Evolutionary conservation across 345 rosid species (phyloP), one percentile per base, ranked within the genome.

Genomic region (Hibiscus mutabilis): DNA sequence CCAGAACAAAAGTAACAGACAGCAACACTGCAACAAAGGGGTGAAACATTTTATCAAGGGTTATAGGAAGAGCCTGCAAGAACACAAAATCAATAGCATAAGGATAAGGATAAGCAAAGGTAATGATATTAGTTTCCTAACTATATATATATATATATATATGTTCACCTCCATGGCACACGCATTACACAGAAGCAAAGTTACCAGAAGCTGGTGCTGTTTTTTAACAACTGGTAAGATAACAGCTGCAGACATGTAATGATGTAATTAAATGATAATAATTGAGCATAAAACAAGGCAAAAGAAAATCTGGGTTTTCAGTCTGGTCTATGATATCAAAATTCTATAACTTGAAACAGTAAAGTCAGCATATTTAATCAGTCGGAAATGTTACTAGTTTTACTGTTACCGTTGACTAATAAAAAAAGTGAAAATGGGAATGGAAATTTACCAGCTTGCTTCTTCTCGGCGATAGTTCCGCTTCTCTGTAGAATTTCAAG

Each of bases 181-280:
- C 35, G 96, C 93, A 85, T 90, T 90, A 74, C 91, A 90, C 1
- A 90, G 84, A 76, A 90, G 90, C 64, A 90, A 74, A 69, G 96
- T 90, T 65, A 88, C 96, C 18, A 90, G 89, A 76, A 90, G 90
- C 74, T 88, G 96, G 77, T 88, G 93, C 69, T 88, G 96, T 79
- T 87, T 90, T 63, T 85, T 85, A 66, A 88, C 91, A 74, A 90
- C 96, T 1, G 96, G 96, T 65, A 90, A 77, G 19, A 90, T 90
- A 18, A 81, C 80, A 80, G 93, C 96, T 90, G 61, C 69, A 76
- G 18, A 22, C 35, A 65, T 65, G 49, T 2, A 60, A 74, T 12
- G 9, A 1, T 24, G 31, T 37, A 55, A 31, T 44, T 18, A 73
- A 69, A 51, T 59, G 5, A 35, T 29, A 65, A 37, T 63, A 14